Evolutionary conservation across 208 protist species (phyloP), one percentile per base, ranked within the genome.

Genomic region (Leishmania gerbilli): DNA sequence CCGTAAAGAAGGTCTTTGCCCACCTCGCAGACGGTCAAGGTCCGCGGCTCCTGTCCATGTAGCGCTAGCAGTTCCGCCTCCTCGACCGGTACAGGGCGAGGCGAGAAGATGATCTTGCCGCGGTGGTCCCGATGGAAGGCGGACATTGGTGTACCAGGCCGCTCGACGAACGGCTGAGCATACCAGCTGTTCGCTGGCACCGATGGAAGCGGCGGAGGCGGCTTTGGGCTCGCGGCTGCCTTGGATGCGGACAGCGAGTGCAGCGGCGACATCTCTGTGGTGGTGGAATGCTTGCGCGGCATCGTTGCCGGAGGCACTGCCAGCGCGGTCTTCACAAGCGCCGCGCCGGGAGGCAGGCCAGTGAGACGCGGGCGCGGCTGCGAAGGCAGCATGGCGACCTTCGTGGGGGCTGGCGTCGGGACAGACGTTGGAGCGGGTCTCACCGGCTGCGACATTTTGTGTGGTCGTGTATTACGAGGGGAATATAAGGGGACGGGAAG

Each of bases 141-240:
- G 0, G 88, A 89, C 69, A 92, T 85, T 3, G 81, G 68, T 27
- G 84, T 87, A 51, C 77, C 77, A 1, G 85, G 71, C n/a, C 79
- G 74, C 58, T 94, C 88, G 1, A 40, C 79, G 47, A 93, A 93
- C 4, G 83, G 74, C 62, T 84, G 62, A 2, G 88, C 84, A 77
- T 97, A 97, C 93, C 93, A 97, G 40, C 79, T 88, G 24, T 81
- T 81, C n/a, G 80, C n/a, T 13, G 91, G 91, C 42, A 97, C 90
- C 0, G 58, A 31, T 8, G 91, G 88, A 49, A 86, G 69, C 37
- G 65, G 37, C 11, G 79, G n/a, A 34, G 75, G 56, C 53, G 9
- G 15, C 37, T 15, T 37, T 40, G 53, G 45, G 27, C 1, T n/a
- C 45, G 45, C 60, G 51, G 60, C 13, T 31, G 64, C 56, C 34